phyloP scores from a whole-genome alignment of 345 rosid genomes.

The Lepidium sativum region DNA sequence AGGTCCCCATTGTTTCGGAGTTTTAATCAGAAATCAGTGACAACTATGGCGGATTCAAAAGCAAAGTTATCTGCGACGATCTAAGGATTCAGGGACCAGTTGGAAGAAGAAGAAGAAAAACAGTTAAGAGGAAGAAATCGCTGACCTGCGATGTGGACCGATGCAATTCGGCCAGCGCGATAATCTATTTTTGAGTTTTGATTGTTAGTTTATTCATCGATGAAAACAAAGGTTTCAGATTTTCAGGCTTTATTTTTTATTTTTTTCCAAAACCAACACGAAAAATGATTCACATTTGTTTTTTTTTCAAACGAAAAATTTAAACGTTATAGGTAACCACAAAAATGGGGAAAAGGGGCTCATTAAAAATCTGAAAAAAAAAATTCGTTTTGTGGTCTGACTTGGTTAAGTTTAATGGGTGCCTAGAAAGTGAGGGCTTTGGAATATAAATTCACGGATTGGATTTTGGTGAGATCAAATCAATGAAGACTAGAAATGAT shows the following conservation, averaged over 20 bases:
- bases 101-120: too few species aligned
- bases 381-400: too few species aligned
- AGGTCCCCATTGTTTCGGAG: constrained; percentile 48
- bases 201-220: constrained; percentile 13
- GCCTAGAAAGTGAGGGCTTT: too few species aligned
- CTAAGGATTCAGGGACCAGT: constrained; percentile 8
- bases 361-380: too few species aligned
- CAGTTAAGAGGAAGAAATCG: not conserved
- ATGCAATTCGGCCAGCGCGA: constrained; percentile 15
- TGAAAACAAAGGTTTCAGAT: constrained; percentile 5
- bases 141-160: constrained; percentile 15
- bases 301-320: not conserved
- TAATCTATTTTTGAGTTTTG: not conserved
- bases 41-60: not conserved
- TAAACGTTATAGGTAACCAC: not conserved
- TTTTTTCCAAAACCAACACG: not conserved
- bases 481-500: too few species aligned
- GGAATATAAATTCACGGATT: too few species aligned
- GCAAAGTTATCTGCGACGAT: not conserved
- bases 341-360: too few species aligned
- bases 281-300: not conserved
- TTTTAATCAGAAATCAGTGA: constrained; percentile 7
- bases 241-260: not conserved
- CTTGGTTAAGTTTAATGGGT: too few species aligned
- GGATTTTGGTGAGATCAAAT: too few species aligned